Evolutionary conservation across 2,329 filamentous ascomycete genomes (phyloP), one percentile per base, ranked within the genome.

Genomic region (Cladosporium sp.): DNA sequence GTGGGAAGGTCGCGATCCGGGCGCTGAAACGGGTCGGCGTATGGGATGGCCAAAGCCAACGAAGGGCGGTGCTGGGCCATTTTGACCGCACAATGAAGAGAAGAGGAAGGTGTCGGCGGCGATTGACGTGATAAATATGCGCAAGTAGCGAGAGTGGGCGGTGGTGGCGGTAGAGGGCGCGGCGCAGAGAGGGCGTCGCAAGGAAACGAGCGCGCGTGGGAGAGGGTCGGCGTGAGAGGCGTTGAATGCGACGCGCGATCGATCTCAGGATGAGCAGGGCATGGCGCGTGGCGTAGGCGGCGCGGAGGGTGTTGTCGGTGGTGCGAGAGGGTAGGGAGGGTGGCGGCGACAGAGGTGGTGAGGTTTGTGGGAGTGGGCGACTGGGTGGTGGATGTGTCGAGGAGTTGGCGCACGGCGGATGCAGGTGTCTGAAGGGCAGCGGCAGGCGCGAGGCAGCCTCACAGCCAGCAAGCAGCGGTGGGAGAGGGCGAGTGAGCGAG

Each of bases 41-140:
- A 73, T 20, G 75, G 75, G 32, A 78, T 68, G 20, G 72, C 74
- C 54, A 74, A 75, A 43, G 73, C 76, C 22, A 75, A 61, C 49
- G 74, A 65, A 41, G 73, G 71, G 51, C 71, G 71, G 57, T 66
- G 63, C 22, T 71, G 68, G 19, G 62, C 54, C 62, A 65, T 66
- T 51, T 50, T 57, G 54, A 50, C 43, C 19, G 59, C 5, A 53
- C 61, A 64, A 63, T 50, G 51, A 5, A 5, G 22, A 27, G 22
- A 27, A 27, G 22, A 9, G 9, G 9, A 27, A 27, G 5, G 22
- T 56, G 55, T 50, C 47, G 53, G 35, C 8, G 27, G 35, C 16
- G 27, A 19, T 27, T 8, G 38, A 8, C 13, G 38, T 48, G 20
- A 15, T 32, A 22, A n/a, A 32, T 27, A 18, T 46, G 43, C 43